A percentile compares a stretch with the other conserved stretches of the same genome.
Conservation (phyloP, 495 filamentous ascomycete genomes). For the Venustampulla echinocandica region DNA sequence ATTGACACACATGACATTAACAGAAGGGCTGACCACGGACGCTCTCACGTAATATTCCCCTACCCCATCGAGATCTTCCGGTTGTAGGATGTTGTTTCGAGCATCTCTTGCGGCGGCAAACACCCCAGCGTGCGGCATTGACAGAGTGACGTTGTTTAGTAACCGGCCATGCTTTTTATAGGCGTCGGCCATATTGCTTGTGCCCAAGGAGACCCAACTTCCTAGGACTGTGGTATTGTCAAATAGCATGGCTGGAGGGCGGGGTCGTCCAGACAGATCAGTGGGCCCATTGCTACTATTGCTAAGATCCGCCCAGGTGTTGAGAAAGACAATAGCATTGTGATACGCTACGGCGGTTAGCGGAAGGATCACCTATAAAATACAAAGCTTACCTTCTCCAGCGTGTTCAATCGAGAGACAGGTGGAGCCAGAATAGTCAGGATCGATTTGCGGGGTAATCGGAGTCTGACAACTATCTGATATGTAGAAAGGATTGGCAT, state of each 20-base stretch:
- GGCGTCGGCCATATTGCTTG: constrained; percentile 34
- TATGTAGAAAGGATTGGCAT: constrained; percentile 49
- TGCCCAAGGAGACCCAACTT: constrained; percentile 47
- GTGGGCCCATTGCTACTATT: constrained; percentile 29
- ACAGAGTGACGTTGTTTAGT: constrained; percentile 65
- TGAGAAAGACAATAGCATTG: constrained; percentile 39
- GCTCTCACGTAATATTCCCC: constrained; percentile 58
- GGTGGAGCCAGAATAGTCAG: constrained; percentile 31
- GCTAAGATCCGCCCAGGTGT: constrained; percentile 39
- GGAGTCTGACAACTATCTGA: constrained; percentile 49
- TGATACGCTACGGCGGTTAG: constrained; percentile 33
- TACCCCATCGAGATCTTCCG: constrained; percentile 51
- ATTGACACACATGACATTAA: constrained; percentile 64
- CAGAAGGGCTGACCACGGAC: constrained; percentile 52
- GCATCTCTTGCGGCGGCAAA: constrained; percentile 49
- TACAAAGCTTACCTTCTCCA: constrained; percentile 33
- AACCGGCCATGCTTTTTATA: constrained; percentile 41
- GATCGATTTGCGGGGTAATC: constrained; percentile 34
- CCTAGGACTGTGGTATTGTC: constrained; percentile 58
- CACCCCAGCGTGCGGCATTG: constrained; percentile 63
- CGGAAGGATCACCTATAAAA: background rate
- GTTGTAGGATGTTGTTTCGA: constrained; percentile 57
- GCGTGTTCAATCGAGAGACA: constrained; percentile 59
- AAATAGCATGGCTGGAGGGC: constrained; percentile 46
- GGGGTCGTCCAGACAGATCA: constrained; percentile 36